These are phyloP conservation scores for Haematococcus lacustris DNA, from an alignment of 139 green algal genomes.

Conservation along the genomic window DNA sequence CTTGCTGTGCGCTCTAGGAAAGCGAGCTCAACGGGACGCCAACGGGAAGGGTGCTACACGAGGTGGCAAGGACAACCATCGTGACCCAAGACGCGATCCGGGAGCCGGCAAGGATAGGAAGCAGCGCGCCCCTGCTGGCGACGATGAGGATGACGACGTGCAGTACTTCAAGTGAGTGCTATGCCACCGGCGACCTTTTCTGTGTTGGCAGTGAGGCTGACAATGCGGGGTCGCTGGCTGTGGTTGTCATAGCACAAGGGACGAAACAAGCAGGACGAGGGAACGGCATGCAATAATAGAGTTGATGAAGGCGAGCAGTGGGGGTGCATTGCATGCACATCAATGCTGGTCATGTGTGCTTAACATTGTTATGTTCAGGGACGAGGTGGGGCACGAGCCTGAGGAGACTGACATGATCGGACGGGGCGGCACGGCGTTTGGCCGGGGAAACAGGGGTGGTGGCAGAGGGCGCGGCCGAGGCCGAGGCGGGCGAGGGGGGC, in stretches of 20 bases:
- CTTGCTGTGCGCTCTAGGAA: too few relatives aligned
- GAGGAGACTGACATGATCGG: slow-evolving; percentile 41
- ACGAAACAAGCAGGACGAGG: background rate
- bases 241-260: background rate
- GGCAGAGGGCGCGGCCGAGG: slow-evolving; percentile 3
- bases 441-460: slow-evolving; percentile 3
- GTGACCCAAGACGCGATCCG: too few relatives aligned
- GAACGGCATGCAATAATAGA: background rate
- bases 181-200: background rate
- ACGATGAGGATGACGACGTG: slow-evolving; percentile 51
- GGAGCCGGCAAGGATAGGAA: slow-evolving; percentile 10
- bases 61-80: too few relatives aligned
- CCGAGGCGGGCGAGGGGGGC: background rate
- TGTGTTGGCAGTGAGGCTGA: background rate
- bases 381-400: slow-evolving; percentile 52
- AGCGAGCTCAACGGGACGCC: too few relatives aligned
- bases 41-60: too few relatives aligned
- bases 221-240: too few relatives aligned
- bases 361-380: slow-evolving; percentile 3
- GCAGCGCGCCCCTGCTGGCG: slow-evolving; percentile 13
- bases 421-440: background rate
- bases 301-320: background rate
- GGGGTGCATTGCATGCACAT: background rate
- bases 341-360: background rate
- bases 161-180: slow-evolving; percentile 49